phyloP scores from a whole-genome alignment of 2,329 filamentous ascomycete species.

The Macrophomina tecta region DNA sequence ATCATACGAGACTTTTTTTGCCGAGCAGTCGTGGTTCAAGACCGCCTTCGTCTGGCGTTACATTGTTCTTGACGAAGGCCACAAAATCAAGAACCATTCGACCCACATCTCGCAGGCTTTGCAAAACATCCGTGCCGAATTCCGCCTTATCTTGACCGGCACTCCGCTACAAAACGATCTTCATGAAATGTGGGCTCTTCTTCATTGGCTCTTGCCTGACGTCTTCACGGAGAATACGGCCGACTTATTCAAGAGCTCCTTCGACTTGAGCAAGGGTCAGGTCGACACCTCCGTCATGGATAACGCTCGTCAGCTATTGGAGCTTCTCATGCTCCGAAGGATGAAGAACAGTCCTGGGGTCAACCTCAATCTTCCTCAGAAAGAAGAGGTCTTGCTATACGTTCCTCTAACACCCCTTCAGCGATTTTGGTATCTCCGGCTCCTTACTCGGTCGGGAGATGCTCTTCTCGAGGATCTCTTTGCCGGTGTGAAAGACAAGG shows the following conservation, averaged over 20 bases:
- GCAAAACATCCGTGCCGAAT: conserved; percentile 53
- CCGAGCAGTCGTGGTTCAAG: conserved; percentile 88
- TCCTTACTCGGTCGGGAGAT: conserved; percentile 62
- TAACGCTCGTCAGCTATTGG: conserved; percentile 58
- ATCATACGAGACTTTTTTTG: conserved; percentile 99
- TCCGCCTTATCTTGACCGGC: conserved; percentile 58
- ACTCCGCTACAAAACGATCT: conserved; percentile 67
- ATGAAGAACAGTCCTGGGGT: conserved; percentile 63
- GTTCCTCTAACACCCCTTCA: conserved; percentile 65
- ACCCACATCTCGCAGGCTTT: conserved; percentile 52
- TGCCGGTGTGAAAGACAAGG: conserved; percentile 53
- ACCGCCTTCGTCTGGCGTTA: conserved; percentile 98
- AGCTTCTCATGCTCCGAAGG: conserved; percentile 64
- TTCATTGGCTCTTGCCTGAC: conserved; percentile 65
- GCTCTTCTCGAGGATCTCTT: conserved; percentile 61
- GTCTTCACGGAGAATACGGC: conserved; percentile 60
- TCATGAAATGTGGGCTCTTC: conserved; percentile 62
- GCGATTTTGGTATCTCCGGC: conserved; percentile 62
- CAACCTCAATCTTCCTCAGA: conserved; percentile 61
- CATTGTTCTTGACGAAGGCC: conserved; percentile 98
- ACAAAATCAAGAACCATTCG: conserved; percentile 91
- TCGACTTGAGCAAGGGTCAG: conserved; percentile 61
- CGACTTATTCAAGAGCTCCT: conserved; percentile 60
- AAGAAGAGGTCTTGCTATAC: conserved; percentile 63
- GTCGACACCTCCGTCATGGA: conserved; percentile 61